phyloP scores from a whole-genome alignment of 2,329 filamentous ascomycete species.

The Diatrype stigma region DNA sequence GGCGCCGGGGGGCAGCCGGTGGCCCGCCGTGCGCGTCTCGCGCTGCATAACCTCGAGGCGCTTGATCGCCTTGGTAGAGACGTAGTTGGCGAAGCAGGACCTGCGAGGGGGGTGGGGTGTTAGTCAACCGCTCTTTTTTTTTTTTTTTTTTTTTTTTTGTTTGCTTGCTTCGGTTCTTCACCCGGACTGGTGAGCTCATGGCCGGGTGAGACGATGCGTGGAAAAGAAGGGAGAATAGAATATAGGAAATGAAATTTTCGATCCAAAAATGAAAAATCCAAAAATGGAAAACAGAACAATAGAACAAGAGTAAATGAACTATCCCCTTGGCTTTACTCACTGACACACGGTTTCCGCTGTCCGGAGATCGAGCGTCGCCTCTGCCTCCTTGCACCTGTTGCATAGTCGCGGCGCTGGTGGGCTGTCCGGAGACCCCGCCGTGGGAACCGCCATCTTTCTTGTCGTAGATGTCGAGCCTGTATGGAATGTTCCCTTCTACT shows the following conservation, averaged over 20 bases:
- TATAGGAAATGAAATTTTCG: background rate
- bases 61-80: constrained; percentile 75
- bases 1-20: constrained; percentile 13
- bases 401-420: constrained; percentile 15
- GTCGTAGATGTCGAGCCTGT: background rate
- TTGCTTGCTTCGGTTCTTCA: too few species aligned
- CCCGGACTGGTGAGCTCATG: too few species aligned
- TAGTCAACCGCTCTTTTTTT: background rate
- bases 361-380: constrained; percentile 26
- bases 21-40: constrained; percentile 35
- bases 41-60: constrained; percentile 54
- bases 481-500: too few species aligned
- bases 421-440: constrained; percentile 11
- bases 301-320: background rate
- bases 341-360: constrained; percentile 23
- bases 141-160: background rate
- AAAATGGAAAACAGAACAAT: too few species aligned
- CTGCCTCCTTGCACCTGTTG: constrained; percentile 28
- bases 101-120: constrained; percentile 36
- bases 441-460: constrained; percentile 11
- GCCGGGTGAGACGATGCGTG: too few species aligned
- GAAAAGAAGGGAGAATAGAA: too few species aligned
- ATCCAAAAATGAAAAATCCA: too few species aligned
- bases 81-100: constrained; percentile 73
- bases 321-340: constrained; percentile 8